Evolutionary conservation across 179 eudicot species (phyloP).

Genomic region (Vitellaria paradoxa): DNA sequence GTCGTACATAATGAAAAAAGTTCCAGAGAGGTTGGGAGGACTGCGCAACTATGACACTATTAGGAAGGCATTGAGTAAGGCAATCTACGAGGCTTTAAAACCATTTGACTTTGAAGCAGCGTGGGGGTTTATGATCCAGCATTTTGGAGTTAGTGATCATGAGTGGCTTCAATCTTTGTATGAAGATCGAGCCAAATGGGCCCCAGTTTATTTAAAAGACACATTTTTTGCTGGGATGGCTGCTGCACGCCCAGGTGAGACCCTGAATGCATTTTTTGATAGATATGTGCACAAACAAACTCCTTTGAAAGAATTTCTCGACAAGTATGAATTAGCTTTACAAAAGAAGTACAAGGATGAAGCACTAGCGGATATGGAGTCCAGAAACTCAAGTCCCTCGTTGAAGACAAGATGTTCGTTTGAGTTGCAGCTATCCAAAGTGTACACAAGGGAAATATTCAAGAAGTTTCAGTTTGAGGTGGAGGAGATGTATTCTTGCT

Average conservation of each 20-base stretch:
- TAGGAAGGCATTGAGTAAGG: conserved; percentile 34
- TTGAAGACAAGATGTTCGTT: conserved; percentile 38
- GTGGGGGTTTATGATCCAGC: conserved; percentile 65
- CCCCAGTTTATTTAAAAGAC: conserved; percentile 64
- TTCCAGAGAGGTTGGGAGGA: conserved; percentile 75
- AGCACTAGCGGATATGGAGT: conserved; percentile 33
- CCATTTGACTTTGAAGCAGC: conserved; percentile 64
- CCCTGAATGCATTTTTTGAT: conserved; percentile 40
- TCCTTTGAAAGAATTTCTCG: conserved; percentile 23
- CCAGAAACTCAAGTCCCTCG: conserved; percentile 27
- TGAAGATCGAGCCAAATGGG: conserved; percentile 71
- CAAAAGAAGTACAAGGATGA: conserved; percentile 37
- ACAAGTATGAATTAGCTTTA: conserved; percentile 21
- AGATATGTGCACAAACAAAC: conserved; percentile 24
- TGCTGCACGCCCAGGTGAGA: conserved; percentile 34
- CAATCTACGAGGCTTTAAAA: conserved; percentile 56
- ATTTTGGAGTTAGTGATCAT: conserved; percentile 46
- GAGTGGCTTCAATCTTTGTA: conserved; percentile 63
- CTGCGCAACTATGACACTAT: conserved; percentile 42
- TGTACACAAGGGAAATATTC: conserved; percentile 35
- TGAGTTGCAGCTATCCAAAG: conserved; percentile 39
- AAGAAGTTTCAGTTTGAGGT: conserved; percentile 38
- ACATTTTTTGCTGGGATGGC: conserved; percentile 60
- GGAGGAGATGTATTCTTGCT: conserved; percentile 54
- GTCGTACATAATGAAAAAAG: conserved; percentile 46